Evolutionary conservation across 345 rosid species (phyloP).

Genomic region (Conringia planisiliqua): DNA sequence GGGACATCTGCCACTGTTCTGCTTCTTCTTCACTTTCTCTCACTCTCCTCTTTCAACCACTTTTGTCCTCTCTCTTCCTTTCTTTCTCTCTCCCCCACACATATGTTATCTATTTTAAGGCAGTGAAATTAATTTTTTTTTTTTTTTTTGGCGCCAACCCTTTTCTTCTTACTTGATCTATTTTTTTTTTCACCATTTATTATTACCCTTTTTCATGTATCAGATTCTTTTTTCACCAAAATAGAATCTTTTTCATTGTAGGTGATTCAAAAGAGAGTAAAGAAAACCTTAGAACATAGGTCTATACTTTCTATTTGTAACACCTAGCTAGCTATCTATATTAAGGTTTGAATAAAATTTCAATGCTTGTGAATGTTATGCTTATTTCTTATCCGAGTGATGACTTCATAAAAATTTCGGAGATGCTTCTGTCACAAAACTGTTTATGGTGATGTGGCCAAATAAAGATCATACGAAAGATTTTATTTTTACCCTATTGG

Average conservation of each 20-base stretch:
- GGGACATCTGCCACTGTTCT: constrained; percentile 36
- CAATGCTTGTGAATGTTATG: not conserved
- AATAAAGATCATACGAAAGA: not conserved
- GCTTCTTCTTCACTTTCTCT: constrained; percentile 24
- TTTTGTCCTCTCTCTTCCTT: constrained; percentile 27
- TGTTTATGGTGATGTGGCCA: constrained; percentile 7
- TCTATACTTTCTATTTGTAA: constrained; percentile 23
- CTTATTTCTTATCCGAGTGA: constrained; percentile 3
- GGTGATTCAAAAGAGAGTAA: constrained; percentile 11
- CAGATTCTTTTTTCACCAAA: constrained; percentile 32
- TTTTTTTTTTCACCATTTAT: constrained; percentile 15
- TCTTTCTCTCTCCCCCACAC: constrained; percentile 30
- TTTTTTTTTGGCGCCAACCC: not conserved
- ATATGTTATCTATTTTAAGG: constrained; percentile 33
- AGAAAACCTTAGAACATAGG: constrained; percentile 19
- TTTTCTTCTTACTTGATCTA: constrained; percentile 18
- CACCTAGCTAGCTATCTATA: constrained; percentile 30
- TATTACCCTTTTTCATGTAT: constrained; percentile 8
- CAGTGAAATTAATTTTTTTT: constrained; percentile 24
- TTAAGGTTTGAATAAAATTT: constrained; percentile 13
- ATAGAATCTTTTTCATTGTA: constrained; percentile 28
- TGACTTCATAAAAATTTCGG: not conserved
- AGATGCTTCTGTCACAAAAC: constrained; percentile 4
- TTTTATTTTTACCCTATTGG: not conserved
- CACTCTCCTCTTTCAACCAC: constrained; percentile 25